Base-by-base conservation (phyloP, 129 eudicot genomes). In the Pseudognaphalium luteoalbum region DNA sequence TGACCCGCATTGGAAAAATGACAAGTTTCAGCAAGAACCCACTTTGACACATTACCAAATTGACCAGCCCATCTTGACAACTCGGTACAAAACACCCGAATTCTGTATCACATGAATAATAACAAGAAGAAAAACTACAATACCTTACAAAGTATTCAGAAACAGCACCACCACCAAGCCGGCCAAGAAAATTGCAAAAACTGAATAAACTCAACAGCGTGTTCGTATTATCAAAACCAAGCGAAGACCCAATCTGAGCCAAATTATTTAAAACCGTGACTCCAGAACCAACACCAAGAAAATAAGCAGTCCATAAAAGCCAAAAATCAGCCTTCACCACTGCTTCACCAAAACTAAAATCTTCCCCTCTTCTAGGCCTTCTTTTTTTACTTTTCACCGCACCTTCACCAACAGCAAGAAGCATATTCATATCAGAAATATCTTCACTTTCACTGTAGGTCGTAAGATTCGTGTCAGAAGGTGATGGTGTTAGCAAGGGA, bases 71-170 rank as follows among this genome's bases (percentile, higher is more conserved):
- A 8, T 54, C 32, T n/a, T 34, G 20, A 30, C 5, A 71, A 51
- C 37, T 61, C 12, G 28, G 4, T 21, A 37, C 47, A 57, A 1
- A 19, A 57, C 28, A 19, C 12, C 62, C 12, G 20, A 21, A 10
- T 21, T 22, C 5, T 10, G 33, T 17, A 25, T n/a, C 19, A 62
- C 33, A 75, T 15, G 9, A 19, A 51, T 4, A 37, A 21, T 52
- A 16, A 62, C 10, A 22, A 69, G 28, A 14, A 19, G 0, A 17
- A 56, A 25, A 22, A 34, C 82, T 81, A 90, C 98, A 35, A 82
- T 81, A 92, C 98, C 97, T 93, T 67, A 88, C 92, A 72, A 88
- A 90, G 75, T 84, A 86, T 85, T 93, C 97, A 2, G 98, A 93
- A 69, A 93, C 81, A 14, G 81, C 96, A 71, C 98, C 98, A 3